These are phyloP conservation scores for Pseudonitzschia pungens DNA, from an alignment of 108 stramenopile genomes.

Conservation along the genomic window DNA sequence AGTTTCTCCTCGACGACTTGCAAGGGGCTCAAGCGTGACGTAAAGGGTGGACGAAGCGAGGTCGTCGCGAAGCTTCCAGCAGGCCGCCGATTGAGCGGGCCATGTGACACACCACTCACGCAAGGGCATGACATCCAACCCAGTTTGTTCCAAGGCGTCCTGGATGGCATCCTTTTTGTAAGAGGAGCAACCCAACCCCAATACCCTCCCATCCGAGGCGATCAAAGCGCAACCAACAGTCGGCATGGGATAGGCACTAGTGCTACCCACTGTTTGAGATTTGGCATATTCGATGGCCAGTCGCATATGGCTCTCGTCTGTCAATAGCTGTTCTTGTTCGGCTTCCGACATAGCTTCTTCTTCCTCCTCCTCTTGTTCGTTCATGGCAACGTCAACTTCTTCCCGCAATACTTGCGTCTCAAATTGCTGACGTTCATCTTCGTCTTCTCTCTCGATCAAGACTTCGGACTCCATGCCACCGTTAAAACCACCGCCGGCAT, in stretches of 20 bases:
- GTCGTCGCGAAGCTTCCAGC: conserved; percentile 48
- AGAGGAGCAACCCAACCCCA: conserved; percentile 58
- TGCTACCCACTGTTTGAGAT: conserved; percentile 19
- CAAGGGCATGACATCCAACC: conserved; percentile 61
- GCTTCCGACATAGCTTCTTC: not conserved
- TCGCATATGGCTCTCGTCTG: not conserved
- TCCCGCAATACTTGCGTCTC: conserved; percentile 41
- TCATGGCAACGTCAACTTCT: not conserved
- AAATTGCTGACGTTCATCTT: conserved; percentile 11
- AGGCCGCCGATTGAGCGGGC: conserved; percentile 42
- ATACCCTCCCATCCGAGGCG: conserved; percentile 54
- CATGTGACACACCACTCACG: conserved; percentile 80
- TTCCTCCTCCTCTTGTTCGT: not conserved
- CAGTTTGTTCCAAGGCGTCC: conserved; percentile 57
- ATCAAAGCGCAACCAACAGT: conserved; percentile 64
- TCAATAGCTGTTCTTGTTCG: not conserved
- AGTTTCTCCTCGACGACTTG: conserved; percentile 56
- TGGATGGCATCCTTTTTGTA: conserved; percentile 62
- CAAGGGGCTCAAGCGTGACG: conserved; percentile 72
- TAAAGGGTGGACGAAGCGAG: conserved; percentile 66
- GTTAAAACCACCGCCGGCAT: not conserved
- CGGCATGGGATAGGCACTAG: conserved; percentile 61
- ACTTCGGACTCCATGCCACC: not conserved
- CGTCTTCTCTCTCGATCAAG: conserved; percentile 8
- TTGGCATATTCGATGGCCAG: conserved; percentile 8